Evolutionary conservation across 2,329 filamentous ascomycete genomes (phyloP).

Genomic region (Aspergillus japonicus): DNA sequence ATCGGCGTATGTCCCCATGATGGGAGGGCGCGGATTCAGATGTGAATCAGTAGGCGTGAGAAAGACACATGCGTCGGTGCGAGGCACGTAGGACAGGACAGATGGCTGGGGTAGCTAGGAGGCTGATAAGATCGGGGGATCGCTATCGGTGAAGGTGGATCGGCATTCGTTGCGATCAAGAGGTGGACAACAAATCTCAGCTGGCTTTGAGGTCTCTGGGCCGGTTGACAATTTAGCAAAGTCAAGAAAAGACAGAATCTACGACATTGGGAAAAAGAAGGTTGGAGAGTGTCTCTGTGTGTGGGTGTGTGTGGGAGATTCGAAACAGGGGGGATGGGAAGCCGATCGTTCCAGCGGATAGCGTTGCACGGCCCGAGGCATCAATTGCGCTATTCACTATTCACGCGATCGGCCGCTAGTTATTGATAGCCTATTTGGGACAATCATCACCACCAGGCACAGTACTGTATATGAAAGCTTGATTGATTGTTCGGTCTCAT

Average conservation of each 20-base stretch:
- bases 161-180: not conserved
- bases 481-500: no score
- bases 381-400: not conserved
- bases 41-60: conserved; percentile 1
- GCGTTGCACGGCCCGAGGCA: conserved; percentile 5
- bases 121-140: conserved; percentile 5
- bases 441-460: no score
- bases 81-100: conserved; percentile 1
- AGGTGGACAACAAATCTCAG: not conserved
- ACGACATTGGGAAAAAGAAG: not conserved
- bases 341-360: not conserved
- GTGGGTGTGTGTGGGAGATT: not conserved
- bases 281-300: not conserved
- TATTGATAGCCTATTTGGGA: conserved; percentile 7
- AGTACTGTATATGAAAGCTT: no score
- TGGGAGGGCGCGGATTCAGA: conserved; percentile 12
- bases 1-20: conserved; percentile 28
- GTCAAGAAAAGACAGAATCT: not conserved
- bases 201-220: not conserved
- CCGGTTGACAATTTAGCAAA: not conserved
- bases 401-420: not conserved
- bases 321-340: conserved; percentile 3
- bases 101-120: not conserved
- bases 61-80: conserved; percentile 1
- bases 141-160: conserved; percentile 1